Evolutionary conservation across 306 rosid genomes (phyloP), one percentile per base, ranked within the genome.

Genomic region (Vachellia pachyceras): DNA sequence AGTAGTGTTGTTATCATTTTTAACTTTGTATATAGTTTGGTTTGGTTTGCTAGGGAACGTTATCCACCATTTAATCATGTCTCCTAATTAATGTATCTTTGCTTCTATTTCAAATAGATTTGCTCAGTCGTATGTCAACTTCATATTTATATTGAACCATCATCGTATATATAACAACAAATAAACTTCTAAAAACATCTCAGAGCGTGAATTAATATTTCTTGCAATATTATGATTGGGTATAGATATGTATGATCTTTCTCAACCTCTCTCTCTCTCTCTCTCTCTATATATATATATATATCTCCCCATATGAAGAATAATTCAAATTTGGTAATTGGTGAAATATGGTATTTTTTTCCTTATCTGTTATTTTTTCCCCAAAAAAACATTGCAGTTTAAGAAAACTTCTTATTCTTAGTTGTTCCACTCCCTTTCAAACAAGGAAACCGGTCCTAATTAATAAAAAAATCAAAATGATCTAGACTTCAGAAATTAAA

Each of bases 31-130:
- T 29, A 29, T 29, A 29, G 33, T 29, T 29, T 29, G 33, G 33
- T 73, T 72, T 80, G 79, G 63, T 69, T 71, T 44, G 84, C 22
- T 42, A 61, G 10, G 36, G 37, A 39, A 15, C 67, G 73, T 67
- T 74, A 85, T 77, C 92, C 41, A 80, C 86, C 87, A 63, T 70
- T 72, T 52, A 79, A 77, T 81, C 88, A 20, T 73, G 74, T 81
- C 39, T 66, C 20, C 73, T 13, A 50, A 49, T 55, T 13, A 71
- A 76, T 54, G 5, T 49, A 49, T 14, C 73, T 69, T 72, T 68
- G 76, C 44, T 15, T 52, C 10, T 25, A 18, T 37, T 75, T 73
- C 50, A 84, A 37, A 69, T 23, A 15, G 13, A 70, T 40, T 49
- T 78, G 22, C 70, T 33, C 40, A 64, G 67, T 23, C 17, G 6